A percentile compares a stretch with the other conserved stretches of the same genome.
phyloP scores from a whole-genome alignment of 2,329 filamentous ascomycete genomes.

The Curvularia sp. region DNA sequence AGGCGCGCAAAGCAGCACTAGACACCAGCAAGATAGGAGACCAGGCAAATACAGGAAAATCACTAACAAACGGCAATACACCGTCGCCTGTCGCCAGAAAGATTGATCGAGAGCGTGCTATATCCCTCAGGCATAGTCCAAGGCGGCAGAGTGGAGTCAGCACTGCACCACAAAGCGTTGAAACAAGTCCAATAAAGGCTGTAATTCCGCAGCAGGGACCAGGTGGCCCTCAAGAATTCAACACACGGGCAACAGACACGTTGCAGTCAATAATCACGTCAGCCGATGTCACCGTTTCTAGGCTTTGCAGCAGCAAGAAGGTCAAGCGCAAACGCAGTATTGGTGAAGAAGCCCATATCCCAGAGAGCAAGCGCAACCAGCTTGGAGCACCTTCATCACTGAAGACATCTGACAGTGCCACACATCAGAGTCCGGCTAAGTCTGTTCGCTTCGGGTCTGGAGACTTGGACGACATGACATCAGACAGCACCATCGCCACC shows the following conservation, averaged over 20 bases:
- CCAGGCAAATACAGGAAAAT: not conserved
- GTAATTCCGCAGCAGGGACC: not conserved
- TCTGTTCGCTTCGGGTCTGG: not conserved
- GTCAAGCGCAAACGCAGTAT: constrained; percentile 14
- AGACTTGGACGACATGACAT: not conserved
- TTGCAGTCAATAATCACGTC: not conserved
- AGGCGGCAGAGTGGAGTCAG: constrained; percentile 16
- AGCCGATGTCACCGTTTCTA: not conserved
- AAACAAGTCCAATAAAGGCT: not conserved
- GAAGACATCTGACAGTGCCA: not conserved
- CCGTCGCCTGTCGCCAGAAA: constrained; percentile 8
- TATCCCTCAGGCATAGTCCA: constrained; percentile 8
- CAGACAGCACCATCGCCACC: not conserved
- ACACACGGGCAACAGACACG: not conserved
- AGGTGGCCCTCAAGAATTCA: not conserved
- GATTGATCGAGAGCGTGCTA: constrained; percentile 4
- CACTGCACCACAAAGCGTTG: constrained; percentile 9
- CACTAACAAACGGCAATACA: not conserved
- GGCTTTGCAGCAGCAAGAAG: not conserved
- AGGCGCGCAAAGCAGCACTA: not conserved
- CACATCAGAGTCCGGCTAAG: not conserved
- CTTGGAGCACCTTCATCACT: not conserved
- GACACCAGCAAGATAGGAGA: not conserved
- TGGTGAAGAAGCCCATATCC: not conserved
- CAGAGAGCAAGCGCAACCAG: constrained; percentile 3